Percentiles rank a stretch among this genome's conserved stretches.
Conservation (phyloP, 1,139 yeast species). For the Magnusiomyces paraingens region DNA sequence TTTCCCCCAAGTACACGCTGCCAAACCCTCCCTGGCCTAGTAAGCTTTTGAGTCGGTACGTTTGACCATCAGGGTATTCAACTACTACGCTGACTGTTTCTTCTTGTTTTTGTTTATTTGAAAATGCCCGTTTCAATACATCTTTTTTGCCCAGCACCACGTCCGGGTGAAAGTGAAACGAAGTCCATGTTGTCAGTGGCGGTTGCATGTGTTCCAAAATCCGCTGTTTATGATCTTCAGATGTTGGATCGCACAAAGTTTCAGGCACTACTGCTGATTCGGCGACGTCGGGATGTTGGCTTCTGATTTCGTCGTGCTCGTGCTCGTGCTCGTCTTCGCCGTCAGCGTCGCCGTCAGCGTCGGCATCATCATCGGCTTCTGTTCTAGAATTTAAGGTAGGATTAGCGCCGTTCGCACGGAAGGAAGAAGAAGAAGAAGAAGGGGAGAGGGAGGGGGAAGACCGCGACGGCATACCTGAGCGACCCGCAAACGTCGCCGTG, state of each 20-base stretch:
- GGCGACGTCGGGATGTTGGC: too few species aligned
- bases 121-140: conserved; percentile 25
- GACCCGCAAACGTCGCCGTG: too few species aligned
- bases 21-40: conserved; percentile 82
- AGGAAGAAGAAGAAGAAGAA: too few species aligned
- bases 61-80: conserved; percentile 21
- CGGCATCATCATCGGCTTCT: background rate
- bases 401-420: too few species aligned
- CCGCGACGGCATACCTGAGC: too few species aligned
- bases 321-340: background rate
- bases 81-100: conserved; percentile 15
- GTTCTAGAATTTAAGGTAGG: too few species aligned
- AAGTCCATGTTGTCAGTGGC: conserved; percentile 1
- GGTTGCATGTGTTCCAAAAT: conserved; percentile 10
- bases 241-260: conserved; percentile 15
- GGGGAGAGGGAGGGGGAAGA: too few species aligned
- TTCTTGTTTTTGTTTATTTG: conserved; percentile 21
- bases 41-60: conserved; percentile 49
- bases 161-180: conserved; percentile 9
- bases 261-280: conserved; percentile 3
- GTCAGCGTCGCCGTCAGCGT: background rate
- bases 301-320: background rate
- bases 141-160: conserved; percentile 33
- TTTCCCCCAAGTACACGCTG: conserved; percentile 67
- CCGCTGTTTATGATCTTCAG: conserved; percentile 14